These are phyloP conservation scores for Fusarium abutilonis DNA, from an alignment of 2,329 filamentous ascomycete genomes.

Conservation along the genomic window DNA sequence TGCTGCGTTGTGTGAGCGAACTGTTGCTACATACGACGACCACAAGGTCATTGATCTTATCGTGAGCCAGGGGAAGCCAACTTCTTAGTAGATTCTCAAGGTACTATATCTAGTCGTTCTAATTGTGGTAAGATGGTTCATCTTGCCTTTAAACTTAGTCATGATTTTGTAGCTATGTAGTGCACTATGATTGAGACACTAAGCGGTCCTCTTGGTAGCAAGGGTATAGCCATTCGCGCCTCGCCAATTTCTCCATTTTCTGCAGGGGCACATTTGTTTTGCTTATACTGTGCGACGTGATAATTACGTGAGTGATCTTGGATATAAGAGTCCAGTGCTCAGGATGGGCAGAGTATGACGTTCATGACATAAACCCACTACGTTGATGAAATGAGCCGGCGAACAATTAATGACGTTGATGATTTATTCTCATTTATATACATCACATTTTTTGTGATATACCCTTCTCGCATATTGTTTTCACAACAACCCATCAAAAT, in stretches of 20 bases:
- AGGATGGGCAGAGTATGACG: background rate
- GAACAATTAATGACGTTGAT: background rate
- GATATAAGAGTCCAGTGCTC: background rate
- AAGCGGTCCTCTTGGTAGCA: no score
- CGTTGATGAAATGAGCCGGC: background rate
- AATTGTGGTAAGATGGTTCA: no score
- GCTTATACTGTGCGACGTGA: background rate
- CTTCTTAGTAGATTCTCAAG: background rate
- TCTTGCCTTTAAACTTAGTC: no score
- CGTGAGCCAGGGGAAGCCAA: slow-evolving; percentile 13
- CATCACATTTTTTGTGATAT: fast-evolving
- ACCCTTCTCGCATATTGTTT: no score
- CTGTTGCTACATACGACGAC: slow-evolving; percentile 50
- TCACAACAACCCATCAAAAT: background rate
- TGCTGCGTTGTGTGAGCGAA: slow-evolving; percentile 47
- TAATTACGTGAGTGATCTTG: background rate
- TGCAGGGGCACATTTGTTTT: background rate
- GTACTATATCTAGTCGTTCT: no score
- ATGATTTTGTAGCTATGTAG: no score
- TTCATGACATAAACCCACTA: background rate
- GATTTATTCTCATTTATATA: background rate
- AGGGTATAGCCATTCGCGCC: no score
- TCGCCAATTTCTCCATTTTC: no score
- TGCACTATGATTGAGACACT: no score
- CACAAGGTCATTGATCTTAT: slow-evolving; percentile 51